Base-by-base conservation (phyloP, 108 stramenopile species). In the Discostella pseudostelligera region DNA sequence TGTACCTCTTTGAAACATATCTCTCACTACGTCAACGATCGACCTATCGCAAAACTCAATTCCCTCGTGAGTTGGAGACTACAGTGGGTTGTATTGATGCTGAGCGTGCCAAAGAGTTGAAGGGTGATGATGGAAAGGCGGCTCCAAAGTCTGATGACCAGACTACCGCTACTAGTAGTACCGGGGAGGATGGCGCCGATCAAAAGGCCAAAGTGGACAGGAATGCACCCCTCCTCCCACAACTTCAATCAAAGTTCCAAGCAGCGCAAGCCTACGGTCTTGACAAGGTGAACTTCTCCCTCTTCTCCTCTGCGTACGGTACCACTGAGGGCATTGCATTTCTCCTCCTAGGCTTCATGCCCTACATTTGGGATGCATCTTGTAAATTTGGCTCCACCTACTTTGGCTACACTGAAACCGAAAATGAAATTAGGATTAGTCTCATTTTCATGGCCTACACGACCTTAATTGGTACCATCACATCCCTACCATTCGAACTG, bases 251-350 rank as follows among this genome's bases (percentile, higher is more conserved):
- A 39, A 95, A 94, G 79, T 96, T 95, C 72, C 67, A 65, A 54
- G 72, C 74, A 8, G 81, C 92, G 0, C 93, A 93, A 73, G 62
- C 89, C 13, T 97, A 97, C 77, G 90, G 91, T 8, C 69, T 90
- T 39, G 94, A 96, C 73, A 94, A 93, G 81, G 87, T 93, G 49
- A 82, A 86, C 55, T 94, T 97, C 67, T 89, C 88, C 26, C 83
- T 93, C 63, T 62, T 96, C 42, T 87, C 85, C 24, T 78, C 82
- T 22, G 58, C 81, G 24, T 95, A 88, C 75, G 82, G 78, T 14
- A 67, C 81, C 39, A 46, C 78, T 20, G 89, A 92, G 70, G 85
- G 82, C 29, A 64, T 88, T 7, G 69, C 56, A 12, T 89, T 95
- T 78, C 65, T 95, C 32, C 39, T 91, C 51, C 48, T 86, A 0